Evolutionary conservation across 768 basidiomycete genomes (phyloP).

Genomic region (Trametes punicea): DNA sequence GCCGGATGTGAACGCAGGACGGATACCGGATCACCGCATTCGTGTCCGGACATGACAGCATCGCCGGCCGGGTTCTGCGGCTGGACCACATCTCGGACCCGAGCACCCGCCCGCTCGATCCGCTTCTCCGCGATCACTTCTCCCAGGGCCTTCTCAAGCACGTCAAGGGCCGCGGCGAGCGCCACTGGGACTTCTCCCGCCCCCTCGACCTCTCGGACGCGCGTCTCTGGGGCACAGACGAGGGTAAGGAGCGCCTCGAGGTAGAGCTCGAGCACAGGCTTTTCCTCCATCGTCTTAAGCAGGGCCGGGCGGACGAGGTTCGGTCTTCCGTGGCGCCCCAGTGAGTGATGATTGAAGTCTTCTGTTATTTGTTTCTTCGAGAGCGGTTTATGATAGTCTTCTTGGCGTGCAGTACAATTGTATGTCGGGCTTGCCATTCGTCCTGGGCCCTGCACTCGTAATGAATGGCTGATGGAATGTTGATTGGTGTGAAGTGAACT

Average conservation of each 20-base stretch:
- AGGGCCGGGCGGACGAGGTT: not conserved
- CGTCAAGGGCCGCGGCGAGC: constrained; percentile 33
- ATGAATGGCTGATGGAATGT: no score
- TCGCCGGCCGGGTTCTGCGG: constrained; percentile 26
- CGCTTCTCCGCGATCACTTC: constrained; percentile 33
- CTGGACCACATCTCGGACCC: constrained; percentile 32
- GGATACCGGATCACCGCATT: constrained; percentile 32
- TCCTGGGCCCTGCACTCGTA: no score
- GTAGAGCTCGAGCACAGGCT: constrained; percentile 27
- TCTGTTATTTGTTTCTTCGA: not conserved
- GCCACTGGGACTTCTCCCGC: constrained; percentile 25
- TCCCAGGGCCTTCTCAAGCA: constrained; percentile 33
- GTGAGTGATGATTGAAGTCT: not conserved
- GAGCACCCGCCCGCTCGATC: constrained; percentile 31
- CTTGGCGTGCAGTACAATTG: not conserved
- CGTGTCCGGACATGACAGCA: constrained; percentile 26
- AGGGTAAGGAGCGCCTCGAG: constrained; percentile 27
- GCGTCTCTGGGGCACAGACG: constrained; percentile 24
- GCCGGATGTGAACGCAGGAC: constrained; percentile 20
- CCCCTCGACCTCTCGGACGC: constrained; percentile 23
- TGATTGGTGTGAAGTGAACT: no score
- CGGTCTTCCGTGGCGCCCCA: not conserved
- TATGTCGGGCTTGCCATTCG: not conserved
- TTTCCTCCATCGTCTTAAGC: constrained; percentile 19
- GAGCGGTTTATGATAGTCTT: not conserved